Percentiles rank a stretch among this genome's conserved stretches.
Conservation (phyloP, 192 early-diverging fungal species). For the Linnemannia hyalina region DNA sequence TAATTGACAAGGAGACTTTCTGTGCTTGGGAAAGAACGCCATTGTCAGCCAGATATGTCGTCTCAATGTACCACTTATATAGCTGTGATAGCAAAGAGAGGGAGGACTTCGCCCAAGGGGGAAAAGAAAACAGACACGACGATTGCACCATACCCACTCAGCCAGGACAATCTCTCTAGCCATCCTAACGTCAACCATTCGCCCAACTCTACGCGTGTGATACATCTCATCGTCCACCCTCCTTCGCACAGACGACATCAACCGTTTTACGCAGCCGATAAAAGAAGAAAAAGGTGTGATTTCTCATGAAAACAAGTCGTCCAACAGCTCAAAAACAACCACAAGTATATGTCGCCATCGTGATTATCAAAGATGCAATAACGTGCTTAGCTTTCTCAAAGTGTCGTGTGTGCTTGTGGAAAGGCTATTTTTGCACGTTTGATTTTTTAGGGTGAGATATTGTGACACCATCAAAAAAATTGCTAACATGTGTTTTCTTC, state of each 20-base stretch:
- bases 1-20: too few relatives aligned
- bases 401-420: not conserved
- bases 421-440: not conserved
- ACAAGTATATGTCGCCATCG: conserved; percentile 9
- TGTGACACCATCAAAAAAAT: not conserved
- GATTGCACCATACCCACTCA: not conserved
- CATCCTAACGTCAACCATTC: not conserved
- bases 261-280: not conserved
- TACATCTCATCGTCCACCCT: not conserved
- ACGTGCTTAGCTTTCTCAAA: not conserved
- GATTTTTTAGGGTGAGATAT: not conserved
- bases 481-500: not conserved
- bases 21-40: not conserved
- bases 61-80: not conserved
- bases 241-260: conserved; percentile 1
- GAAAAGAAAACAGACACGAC: not conserved
- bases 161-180: too few relatives aligned
- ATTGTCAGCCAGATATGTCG: not conserved
- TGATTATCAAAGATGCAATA: not conserved
- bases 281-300: conserved; percentile 1
- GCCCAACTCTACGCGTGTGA: not conserved
- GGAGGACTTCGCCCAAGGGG: not conserved
- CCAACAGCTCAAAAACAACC: not conserved
- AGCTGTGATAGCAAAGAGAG: not conserved
- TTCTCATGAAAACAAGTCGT: not conserved